These are phyloP conservation scores for Volvox reticuliferus DNA, from an alignment of 139 green algal genomes.

Conservation along the genomic window DNA sequence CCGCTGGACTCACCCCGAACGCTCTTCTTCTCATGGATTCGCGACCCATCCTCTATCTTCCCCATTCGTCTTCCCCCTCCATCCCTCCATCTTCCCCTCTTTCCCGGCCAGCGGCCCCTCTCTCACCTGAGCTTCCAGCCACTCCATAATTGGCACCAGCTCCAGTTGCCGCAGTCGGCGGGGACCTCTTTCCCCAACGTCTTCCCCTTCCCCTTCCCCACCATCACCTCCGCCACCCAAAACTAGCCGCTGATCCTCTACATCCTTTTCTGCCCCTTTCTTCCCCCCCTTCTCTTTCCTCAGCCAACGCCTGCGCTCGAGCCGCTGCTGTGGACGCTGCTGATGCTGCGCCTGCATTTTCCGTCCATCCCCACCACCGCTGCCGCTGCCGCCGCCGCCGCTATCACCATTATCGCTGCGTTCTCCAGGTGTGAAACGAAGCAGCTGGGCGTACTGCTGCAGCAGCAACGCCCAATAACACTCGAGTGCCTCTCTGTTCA, in stretches of 20 bases:
- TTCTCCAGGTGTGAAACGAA: conserved; percentile 3
- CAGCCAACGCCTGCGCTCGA: too few relatives aligned
- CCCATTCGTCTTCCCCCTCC: too few relatives aligned
- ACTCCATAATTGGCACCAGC: conserved; percentile 4
- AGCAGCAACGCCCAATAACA: conserved; percentile 44
- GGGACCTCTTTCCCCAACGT: too few relatives aligned
- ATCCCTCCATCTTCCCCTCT: neutral
- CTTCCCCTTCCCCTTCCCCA: neutral
- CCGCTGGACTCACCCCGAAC: neutral
- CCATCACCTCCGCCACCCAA: neutral
- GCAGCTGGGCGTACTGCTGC: conserved; percentile 4
- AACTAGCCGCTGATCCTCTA: neutral
- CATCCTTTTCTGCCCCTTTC: neutral
- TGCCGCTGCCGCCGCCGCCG: neutral
- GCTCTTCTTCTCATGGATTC: too few relatives aligned
- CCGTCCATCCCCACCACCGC: too few relatives aligned
- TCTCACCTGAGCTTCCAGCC: conserved; percentile 13
- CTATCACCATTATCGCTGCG: neutral
- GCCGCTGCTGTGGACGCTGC: neutral
- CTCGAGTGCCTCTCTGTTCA: conserved; percentile 25
- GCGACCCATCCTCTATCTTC: neutral
- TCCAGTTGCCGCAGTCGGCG: neutral
- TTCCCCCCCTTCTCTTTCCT: neutral
- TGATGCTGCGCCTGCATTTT: neutral
- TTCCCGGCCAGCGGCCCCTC: neutral